Conservation (phyloP, 495 filamentous ascomycete genomes). For the Bombardia bombarda region DNA sequence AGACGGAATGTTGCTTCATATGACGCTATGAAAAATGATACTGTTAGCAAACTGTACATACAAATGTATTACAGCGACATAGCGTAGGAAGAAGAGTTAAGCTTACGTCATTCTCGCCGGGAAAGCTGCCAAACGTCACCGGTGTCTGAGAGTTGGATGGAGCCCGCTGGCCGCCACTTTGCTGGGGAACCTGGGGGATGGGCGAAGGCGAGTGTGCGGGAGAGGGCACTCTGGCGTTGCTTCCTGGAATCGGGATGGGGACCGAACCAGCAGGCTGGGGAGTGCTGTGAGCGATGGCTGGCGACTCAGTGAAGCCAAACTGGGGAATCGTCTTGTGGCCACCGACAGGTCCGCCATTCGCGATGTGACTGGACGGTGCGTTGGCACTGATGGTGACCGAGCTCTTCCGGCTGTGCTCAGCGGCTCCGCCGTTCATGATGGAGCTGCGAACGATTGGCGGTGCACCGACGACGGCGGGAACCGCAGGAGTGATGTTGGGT, state of each 20-base stretch:
- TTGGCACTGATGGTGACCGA: conserved; percentile 82
- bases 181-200: conserved; percentile 72
- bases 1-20: conserved; percentile 40
- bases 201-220: conserved; percentile 77
- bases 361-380: conserved; percentile 62
- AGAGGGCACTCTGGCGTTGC: conserved; percentile 59
- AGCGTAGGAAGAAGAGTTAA: too few species aligned
- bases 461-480: conserved; percentile 41
- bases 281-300: conserved; percentile 54
- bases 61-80: too few species aligned
- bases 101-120: conserved; percentile 68
- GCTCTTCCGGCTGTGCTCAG: conserved; percentile 72
- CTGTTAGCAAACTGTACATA: conserved; percentile 31
- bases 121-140: conserved; percentile 76
- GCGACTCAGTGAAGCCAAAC: conserved; percentile 75
- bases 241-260: conserved; percentile 57
- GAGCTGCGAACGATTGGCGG: conserved; percentile 59
- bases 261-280: conserved; percentile 47
- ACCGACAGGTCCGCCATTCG: conserved; percentile 61
- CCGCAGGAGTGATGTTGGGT: conserved; percentile 61
- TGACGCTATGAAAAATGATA: conserved; percentile 52
- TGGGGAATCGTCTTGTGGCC: conserved; percentile 53
- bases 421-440: conserved; percentile 42
- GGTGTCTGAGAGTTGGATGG: conserved; percentile 58
- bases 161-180: conserved; percentile 77